Conservation (phyloP, 2,329 filamentous ascomycete genomes). For the Nemania sp. region DNA sequence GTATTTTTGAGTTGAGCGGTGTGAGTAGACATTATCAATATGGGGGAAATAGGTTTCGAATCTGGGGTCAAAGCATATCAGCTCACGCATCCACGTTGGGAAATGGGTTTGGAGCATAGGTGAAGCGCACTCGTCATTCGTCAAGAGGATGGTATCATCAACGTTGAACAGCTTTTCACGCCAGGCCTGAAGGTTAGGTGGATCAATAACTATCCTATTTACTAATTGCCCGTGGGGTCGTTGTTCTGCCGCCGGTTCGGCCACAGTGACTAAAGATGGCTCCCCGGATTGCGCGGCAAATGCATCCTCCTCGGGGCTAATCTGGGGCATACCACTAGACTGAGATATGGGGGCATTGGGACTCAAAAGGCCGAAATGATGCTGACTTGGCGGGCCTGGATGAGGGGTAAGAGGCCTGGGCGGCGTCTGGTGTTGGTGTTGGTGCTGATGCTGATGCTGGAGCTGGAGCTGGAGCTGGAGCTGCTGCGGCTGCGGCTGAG, state of each 20-base stretch:
- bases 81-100: conserved; percentile 4
- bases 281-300: conserved; percentile 34
- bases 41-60: conserved; percentile 83
- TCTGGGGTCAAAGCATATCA: conserved; percentile 46
- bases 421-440: conserved; percentile 24
- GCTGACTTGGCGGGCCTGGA: conserved; percentile 39
- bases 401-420: conserved; percentile 43
- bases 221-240: conserved; percentile 57
- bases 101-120: neutral
- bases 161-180: conserved; percentile 74
- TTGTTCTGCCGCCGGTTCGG: conserved; percentile 45
- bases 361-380: conserved; percentile 54
- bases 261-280: conserved; percentile 28
- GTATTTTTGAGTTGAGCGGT: conserved; percentile 79
- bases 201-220: conserved; percentile 64
- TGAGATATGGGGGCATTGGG: conserved; percentile 28
- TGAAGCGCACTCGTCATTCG: conserved; percentile 67
- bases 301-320: conserved; percentile 46
- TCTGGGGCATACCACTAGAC: conserved; percentile 26
- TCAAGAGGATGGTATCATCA: conserved; percentile 73
- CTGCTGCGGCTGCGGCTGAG: conserved; percentile 21
- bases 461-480: conserved; percentile 18
- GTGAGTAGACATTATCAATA: conserved; percentile 83
- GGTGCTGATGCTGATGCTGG: conserved; percentile 23
- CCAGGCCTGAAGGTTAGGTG: conserved; percentile 71